Evolutionary conservation across 1,139 yeast species (phyloP), one percentile per base, ranked within the genome.

Genomic region (Suhomyces coccinellae): DNA sequence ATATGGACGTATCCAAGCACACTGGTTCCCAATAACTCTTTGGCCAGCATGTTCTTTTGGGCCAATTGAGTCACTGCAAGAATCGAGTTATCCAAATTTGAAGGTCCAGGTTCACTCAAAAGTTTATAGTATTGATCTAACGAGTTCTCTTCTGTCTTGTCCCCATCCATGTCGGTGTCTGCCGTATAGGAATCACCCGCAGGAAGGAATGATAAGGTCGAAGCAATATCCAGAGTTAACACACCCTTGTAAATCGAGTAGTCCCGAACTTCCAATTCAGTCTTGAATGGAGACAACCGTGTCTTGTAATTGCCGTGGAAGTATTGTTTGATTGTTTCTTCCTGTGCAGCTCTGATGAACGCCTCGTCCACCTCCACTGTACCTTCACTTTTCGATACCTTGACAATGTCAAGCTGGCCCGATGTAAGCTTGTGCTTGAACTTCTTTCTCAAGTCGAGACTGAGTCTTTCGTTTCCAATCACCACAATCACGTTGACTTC

Each of bases 301-400:
- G 82, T 79, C 43, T 75, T 75, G 35, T 71, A 68, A 13, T 80
- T 79, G 1, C 99, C 99, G 59, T 95, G 89, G 58, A 95, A 95
- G 62, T 93, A 95, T 58, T 90, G 95, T 58, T 83, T 82, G 44
- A 93, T 88, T 5, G 85, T 73, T 41, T 80, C 78, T 56, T 90
- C 87, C 62, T 93, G 98, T 24, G 77, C 50, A 38, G 84, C 80
- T 57, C 98, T 75, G 40, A 77, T 71, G 59, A 72, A 88, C 14
- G 80, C 69, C 41, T 85, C 95, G 51, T 87, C 95, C 26, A 82
- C 73, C 39, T 87, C 90, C 7, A 87, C 87, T 7, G 68, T 71
- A 1, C 96, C 96, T 31, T 86, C 87, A 41, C 89, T 83, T 53
- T 80, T 82, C 31, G 83, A 78, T 3, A 87, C 74, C 54, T 85